Evolutionary conservation across 202 grass and related monocot species (phyloP), one percentile per base, ranked within the genome.

Genomic region (Carex arenaria): DNA sequence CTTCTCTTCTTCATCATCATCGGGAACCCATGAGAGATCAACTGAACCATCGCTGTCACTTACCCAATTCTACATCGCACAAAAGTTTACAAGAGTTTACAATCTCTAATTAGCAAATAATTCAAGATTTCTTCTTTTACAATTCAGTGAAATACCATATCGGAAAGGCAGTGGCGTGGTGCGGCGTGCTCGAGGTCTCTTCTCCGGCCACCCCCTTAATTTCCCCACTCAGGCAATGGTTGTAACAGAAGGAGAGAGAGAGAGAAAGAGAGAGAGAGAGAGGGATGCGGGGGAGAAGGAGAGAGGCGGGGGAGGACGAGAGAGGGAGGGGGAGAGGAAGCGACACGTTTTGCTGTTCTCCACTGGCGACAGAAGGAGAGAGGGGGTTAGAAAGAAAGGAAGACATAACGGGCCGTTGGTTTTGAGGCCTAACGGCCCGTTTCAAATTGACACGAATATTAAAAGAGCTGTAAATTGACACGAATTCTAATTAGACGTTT

Each of bases 11-110:
- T 84, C 83, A 13, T 43, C 74, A 1, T 43, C 74, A 1, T 91
- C 89, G 40, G 54, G 89, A 0, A 82, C 75, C 90, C 86, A 91
- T 4, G 81, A 83, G 0, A 90, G 78, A 3, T 77, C 80, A 9
- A 80, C 79, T 0, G 57, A 73, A 19, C 38, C 75, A 14, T 88
- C 80, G 8, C 80, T 86, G 34, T 90, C 94, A n/a, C 86, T 89
- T 17, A 70, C 80, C 88, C 86, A 86, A 59, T 92, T 49, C 95
- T 98, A 80, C 72, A 71, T 75, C 66, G 88, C 0, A 42, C 7
- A 18, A 71, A 55, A 28, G 28, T 38, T 31, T 38, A 38, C 36
- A 38, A 38, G 5, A 5, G 4, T n/a, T n/a, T 34, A 26, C 4
- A 1, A 31, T 12, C 26, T 64, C 62, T 13, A 65, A 12, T 32